Conservation (phyloP, 495 filamentous ascomycete genomes). For the Opeltia flavorubescens region DNA sequence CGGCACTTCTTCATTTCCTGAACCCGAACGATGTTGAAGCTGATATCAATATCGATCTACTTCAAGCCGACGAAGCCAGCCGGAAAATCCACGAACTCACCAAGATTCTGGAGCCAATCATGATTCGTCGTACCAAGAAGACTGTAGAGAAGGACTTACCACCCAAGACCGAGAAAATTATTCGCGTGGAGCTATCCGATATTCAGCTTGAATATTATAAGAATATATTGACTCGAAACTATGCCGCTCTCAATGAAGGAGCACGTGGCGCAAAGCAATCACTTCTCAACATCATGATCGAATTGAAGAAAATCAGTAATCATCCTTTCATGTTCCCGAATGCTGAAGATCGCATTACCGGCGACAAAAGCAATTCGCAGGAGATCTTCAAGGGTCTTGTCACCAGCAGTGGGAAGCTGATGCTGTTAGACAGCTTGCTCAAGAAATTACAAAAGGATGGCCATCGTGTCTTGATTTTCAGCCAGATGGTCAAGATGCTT, state of each 20-base stretch:
- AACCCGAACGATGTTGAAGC: conserved; percentile 80
- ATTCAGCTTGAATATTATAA: conserved; percentile 96
- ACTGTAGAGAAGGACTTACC: conserved; percentile 92
- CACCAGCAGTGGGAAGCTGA: conserved; percentile 97
- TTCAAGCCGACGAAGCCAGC: conserved; percentile 53
- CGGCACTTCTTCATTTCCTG: conserved; percentile 85
- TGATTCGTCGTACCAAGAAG: conserved; percentile 92
- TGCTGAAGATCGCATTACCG: conserved; percentile 75
- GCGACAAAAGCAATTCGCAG: conserved; percentile 61
- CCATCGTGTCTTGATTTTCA: conserved; percentile 95
- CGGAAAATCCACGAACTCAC: conserved; percentile 59
- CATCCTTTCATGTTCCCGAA: conserved; percentile 95
- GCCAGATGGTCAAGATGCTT: conserved; percentile 98
- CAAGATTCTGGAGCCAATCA: conserved; percentile 67
- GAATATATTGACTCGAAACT: conserved; percentile 94
- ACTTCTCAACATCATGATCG: conserved; percentile 98
- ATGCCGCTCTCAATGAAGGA: conserved; percentile 83
- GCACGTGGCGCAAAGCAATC: conserved; percentile 81
- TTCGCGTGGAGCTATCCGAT: conserved; percentile 90
- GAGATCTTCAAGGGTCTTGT: conserved; percentile 83
- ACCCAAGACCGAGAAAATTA: conserved; percentile 96
- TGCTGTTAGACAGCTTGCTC: conserved; percentile 86
- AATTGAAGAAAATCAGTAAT: conserved; percentile 96
- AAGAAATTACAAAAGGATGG: conserved; percentile 81
- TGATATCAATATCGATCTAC: conserved; percentile 69